phyloP scores from a whole-genome alignment of 2,329 filamentous ascomycete genomes.

The Byssoonygena ceratinophila region DNA sequence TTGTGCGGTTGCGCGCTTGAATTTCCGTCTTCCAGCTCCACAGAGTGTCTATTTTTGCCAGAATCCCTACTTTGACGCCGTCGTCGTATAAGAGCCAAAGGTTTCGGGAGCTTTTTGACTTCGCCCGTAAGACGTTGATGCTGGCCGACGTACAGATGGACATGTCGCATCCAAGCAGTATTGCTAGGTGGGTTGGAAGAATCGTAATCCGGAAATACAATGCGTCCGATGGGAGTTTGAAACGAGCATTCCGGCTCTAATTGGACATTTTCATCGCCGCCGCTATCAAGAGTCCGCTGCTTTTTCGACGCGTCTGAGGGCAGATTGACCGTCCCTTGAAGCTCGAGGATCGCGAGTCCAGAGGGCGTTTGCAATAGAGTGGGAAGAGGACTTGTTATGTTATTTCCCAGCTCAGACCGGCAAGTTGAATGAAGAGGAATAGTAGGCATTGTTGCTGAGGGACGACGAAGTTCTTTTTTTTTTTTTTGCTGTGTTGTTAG shows the following conservation, averaged over 20 bases:
- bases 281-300: conserved; percentile 20
- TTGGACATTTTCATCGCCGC: conserved; percentile 12
- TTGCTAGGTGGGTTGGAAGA: conserved; percentile 37
- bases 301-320: conserved; percentile 36
- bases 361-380: conserved; percentile 77
- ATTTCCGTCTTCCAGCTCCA: conserved; percentile 17
- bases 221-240: conserved; percentile 54
- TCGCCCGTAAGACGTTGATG: conserved; percentile 85
- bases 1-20: conserved; percentile 25
- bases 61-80: conserved; percentile 33
- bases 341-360: conserved; percentile 78
- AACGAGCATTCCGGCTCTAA: conserved; percentile 17
- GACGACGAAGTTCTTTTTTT: too few relatives aligned
- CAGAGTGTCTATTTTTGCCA: not conserved
- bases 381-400: conserved; percentile 56
- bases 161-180: conserved; percentile 76
- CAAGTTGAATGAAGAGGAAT: conserved; percentile 30
- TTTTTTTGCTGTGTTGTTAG: not conserved
- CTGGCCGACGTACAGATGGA: conserved; percentile 77
- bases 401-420: conserved; percentile 8
- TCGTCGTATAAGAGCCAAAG: conserved; percentile 66
- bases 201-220: conserved; percentile 68
- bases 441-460: conserved; percentile 31
- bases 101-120: conserved; percentile 70
- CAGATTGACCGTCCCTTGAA: conserved; percentile 83